These are phyloP conservation scores for Hypoxylon sp. DNA, from an alignment of 2,329 filamentous ascomycete genomes.

Conservation along the genomic window DNA sequence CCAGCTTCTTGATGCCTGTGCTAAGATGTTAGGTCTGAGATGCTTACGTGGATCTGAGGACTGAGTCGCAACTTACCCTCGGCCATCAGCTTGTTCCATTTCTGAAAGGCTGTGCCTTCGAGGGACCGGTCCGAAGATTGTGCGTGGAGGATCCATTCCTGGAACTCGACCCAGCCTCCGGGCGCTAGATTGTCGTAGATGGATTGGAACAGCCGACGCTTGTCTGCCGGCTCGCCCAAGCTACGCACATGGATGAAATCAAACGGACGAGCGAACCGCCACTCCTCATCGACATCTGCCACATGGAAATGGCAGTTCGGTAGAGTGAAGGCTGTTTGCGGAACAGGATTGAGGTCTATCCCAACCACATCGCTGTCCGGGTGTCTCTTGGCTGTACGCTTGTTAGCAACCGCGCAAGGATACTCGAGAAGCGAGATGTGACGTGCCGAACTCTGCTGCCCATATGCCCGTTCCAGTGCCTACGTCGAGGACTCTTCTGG, in stretches of 20 bases:
- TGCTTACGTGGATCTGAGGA: not conserved
- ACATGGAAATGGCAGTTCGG: constrained; percentile 44
- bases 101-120: constrained; percentile 43
- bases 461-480: constrained; percentile 44
- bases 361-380: constrained; percentile 42
- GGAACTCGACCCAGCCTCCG: constrained; percentile 49
- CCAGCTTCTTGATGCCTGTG: constrained; percentile 41
- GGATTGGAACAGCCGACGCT: constrained; percentile 40
- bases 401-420: constrained; percentile 10
- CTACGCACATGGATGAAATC: constrained; percentile 47
- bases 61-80: constrained; percentile 29
- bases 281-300: constrained; percentile 42
- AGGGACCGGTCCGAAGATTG: constrained; percentile 46
- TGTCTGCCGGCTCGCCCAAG: constrained; percentile 41
- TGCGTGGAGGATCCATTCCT: constrained; percentile 46
- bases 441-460: constrained; percentile 43
- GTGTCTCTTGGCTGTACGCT: constrained; percentile 27
- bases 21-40: constrained; percentile 11
- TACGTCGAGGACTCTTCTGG: constrained; percentile 42
- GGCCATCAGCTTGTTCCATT: constrained; percentile 43
- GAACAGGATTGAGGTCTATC: constrained; percentile 44
- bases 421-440: not conserved
- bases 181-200: constrained; percentile 46
- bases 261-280: constrained; percentile 40
- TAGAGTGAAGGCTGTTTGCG: constrained; percentile 35